Evolutionary conservation across 23 red algal genomes (phyloP), one percentile per base, ranked within the genome.

Genomic region (Gracilaria domingensis): DNA sequence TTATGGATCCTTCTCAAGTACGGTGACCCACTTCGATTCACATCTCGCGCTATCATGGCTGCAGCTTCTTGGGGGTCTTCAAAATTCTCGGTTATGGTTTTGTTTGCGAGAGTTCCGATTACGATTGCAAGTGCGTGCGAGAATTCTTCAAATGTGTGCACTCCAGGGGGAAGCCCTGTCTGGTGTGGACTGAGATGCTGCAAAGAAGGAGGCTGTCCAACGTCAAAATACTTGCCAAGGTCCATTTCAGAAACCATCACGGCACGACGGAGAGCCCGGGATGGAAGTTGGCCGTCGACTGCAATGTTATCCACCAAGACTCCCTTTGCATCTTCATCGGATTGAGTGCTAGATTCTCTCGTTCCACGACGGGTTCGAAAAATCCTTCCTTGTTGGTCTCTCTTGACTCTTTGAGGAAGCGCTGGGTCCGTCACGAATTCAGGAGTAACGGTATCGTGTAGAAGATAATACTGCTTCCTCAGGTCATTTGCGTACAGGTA

Each of bases 251-350:
- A 90, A 34, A 74, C 87, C 87, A 90, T 90, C 32, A 90, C 87
- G 11, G 87, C 87, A 57, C 87, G 54, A 4, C 75, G 87, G 16
- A 90, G 64, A 30, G 87, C 74, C 12, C 87, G 45, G 29, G 87
- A 90, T 39, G 87, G 87, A 53, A 90, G 64, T 71, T 90, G 73
- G 9, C 87, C 87, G 64, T 90, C 87, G 18, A 90, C 87, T 9
- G 87, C 87, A 48, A 90, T 90, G 61, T 90, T 90, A 34, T 90
- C 87, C 25, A 90, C 87, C 56, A 90, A 47, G n/a, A 90, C 58
- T 12, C 87, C 75, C 49, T 81, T 90, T 3, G 75, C 87, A 49
- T 90, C 87, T 75, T 90, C 87, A 77, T 90, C 87, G 20, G 87
- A 90, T 55, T 90, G 87, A 13, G 87, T 80, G 20, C 49, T 71